A percentile compares a stretch with the other conserved stretches of the same genome.
These are phyloP conservation scores for Nasturtium officinale DNA, from an alignment of 345 rosid genomes.

Conservation along the genomic window DNA sequence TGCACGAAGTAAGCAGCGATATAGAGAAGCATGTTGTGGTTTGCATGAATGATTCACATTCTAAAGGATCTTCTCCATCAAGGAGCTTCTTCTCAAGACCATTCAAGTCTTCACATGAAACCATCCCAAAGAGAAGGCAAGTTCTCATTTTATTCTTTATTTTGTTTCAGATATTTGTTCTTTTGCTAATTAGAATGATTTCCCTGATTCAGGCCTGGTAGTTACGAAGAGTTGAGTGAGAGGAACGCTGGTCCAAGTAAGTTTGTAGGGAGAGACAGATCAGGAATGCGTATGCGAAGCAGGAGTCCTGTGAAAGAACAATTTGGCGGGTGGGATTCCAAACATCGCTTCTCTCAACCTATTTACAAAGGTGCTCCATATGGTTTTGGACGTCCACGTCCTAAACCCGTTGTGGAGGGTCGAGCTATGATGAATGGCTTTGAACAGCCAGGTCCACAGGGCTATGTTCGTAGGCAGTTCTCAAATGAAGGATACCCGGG, in stretches of 20 bases:
- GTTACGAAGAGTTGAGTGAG: constrained; percentile 34
- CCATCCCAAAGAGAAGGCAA: constrained; percentile 52
- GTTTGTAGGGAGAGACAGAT: constrained; percentile 48
- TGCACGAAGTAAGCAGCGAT: constrained; percentile 39
- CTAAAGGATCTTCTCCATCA: constrained; percentile 37
- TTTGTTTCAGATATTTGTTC: background rate
- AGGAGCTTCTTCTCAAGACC: constrained; percentile 25
- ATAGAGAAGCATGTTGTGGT: constrained; percentile 40
- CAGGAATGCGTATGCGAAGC: constrained; percentile 35
- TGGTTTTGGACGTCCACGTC: constrained; percentile 42
- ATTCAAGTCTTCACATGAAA: constrained; percentile 37
- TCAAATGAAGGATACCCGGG: constrained; percentile 43
- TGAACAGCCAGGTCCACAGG: constrained; percentile 37
- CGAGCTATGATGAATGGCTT: constrained; percentile 43
- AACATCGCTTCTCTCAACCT: constrained; percentile 43
- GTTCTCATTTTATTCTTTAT: constrained; percentile 3
- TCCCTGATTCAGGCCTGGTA: constrained; percentile 50
- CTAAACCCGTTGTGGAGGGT: constrained; percentile 43
- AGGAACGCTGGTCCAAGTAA: constrained; percentile 31
- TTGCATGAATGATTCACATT: constrained; percentile 34
- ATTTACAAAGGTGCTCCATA: constrained; percentile 33
- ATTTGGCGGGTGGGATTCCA: constrained; percentile 43
- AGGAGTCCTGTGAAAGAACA: constrained; percentile 50
- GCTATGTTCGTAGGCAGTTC: constrained; percentile 48
- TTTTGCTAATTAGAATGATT: background rate